Base-by-base conservation (phyloP, 2,329 filamentous ascomycete species). In the Penicillium sp. region DNA sequence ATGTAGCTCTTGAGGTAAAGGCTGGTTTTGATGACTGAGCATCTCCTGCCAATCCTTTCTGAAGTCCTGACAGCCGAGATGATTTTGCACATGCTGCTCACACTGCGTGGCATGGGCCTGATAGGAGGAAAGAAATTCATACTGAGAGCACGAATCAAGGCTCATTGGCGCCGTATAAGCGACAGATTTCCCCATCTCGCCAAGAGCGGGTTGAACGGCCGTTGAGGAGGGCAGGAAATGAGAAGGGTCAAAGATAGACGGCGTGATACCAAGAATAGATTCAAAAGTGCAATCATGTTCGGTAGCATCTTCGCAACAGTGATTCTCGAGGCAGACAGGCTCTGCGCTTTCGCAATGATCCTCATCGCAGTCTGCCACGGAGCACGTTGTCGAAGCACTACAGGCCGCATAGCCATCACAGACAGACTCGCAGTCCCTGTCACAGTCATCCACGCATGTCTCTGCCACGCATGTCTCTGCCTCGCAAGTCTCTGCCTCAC, bases 401-500 rank as follows among this genome's bases (percentile, higher is more conserved):
- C 70, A 73, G 33, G 69, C 68, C 13, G 66, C 59, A 44, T 70
- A 71, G 36, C 68, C 68, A 45, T 71, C 69, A 50, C 70, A 73
- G 18, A 68, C 58, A 9, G 70, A 71, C 13, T 61, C 62, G 46
- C 70, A 72, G 40, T 64, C 62, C 49, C 65, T 51, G 33, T 43
- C 63, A 48, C 67, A 70, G 46, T 66, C 50, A 47, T 66, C 60
- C n/a, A 52, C 52, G 25, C 66, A 68, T 41, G 62, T 58, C 38
- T 72, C 67, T 34, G 61, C 61, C 43, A 70, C 64, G 51, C 70
- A 73, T n/a, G n/a, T 58, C 38, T 72, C 67, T 34, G 61, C 61
- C 43, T 70, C 64, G 51, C 70, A 73, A 50, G 62, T 58, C 38
- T 72, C 67, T 33, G 61, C 61, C 43, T 70, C 64, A 51, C 70